Conservation (phyloP, 2,329 filamentous ascomycete species). For the Fusarium mangiferae region DNA sequence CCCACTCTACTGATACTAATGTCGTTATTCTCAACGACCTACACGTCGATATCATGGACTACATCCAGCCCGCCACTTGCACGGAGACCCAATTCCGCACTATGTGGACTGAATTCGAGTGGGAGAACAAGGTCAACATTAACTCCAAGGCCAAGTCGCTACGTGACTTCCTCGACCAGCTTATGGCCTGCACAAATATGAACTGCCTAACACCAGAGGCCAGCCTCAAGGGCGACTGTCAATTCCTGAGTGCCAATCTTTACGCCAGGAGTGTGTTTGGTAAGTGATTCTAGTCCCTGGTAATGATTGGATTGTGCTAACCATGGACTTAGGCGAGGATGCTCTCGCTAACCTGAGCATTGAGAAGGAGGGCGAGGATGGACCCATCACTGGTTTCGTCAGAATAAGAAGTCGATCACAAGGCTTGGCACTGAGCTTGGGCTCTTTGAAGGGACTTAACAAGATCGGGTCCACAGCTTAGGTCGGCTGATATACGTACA, state of each 20-base stretch:
- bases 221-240: constrained; percentile 95
- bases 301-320: constrained; percentile 36
- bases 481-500: constrained; percentile 14
- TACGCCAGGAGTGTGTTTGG: constrained; percentile 98
- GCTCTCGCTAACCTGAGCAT: constrained; percentile 97
- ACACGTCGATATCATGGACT: constrained; percentile 99
- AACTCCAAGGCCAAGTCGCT: constrained; percentile 95
- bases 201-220: constrained; percentile 96
- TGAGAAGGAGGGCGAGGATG: constrained; percentile 95
- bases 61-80: constrained; percentile 96
- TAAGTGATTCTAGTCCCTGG: constrained; percentile 63
- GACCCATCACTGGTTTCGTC: constrained; percentile 95
- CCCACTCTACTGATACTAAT: constrained; percentile 90
- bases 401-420: constrained; percentile 97
- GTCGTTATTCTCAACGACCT: constrained; percentile 98
- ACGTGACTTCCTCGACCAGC: constrained; percentile 88
- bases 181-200: constrained; percentile 99
- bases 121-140: constrained; percentile 99
- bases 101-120: constrained; percentile 99
- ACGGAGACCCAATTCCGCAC: constrained; percentile 98
- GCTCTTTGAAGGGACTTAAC: constrained; percentile 93
- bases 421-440: constrained; percentile 91
- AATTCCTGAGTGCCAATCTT: constrained; percentile 96
- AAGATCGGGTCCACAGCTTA: constrained; percentile 68
- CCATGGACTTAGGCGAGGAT: constrained; percentile 81